These are phyloP conservation scores for Salix dunnii DNA, from an alignment of 345 rosid species.

Conservation along the genomic window DNA sequence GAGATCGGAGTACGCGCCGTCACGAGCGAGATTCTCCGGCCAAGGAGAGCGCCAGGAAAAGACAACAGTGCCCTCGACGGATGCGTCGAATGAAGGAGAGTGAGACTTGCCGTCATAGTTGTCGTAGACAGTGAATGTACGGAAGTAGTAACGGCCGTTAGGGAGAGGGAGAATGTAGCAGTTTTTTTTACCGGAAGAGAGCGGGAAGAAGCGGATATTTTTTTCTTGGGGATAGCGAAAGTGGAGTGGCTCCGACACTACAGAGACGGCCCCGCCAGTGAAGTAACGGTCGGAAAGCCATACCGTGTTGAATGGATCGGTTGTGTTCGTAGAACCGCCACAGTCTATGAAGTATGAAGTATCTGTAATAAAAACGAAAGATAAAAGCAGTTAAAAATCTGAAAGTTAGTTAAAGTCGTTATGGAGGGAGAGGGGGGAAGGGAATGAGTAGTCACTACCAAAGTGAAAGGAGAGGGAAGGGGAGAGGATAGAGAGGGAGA, in stretches of 20 bases:
- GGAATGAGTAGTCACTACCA: conserved; percentile 2
- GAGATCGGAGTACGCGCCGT: conserved; percentile 94
- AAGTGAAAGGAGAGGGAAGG: conserved; percentile 1
- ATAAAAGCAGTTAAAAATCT: neutral
- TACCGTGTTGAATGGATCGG: conserved; percentile 63
- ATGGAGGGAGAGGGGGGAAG: neutral
- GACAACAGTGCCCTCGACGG: conserved; percentile 86
- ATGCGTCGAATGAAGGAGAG: conserved; percentile 78
- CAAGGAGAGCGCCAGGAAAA: conserved; percentile 96
- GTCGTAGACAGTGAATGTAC: conserved; percentile 95
- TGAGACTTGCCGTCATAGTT: conserved; percentile 90
- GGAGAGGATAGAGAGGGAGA: neutral
- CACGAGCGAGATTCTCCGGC: conserved; percentile 52
- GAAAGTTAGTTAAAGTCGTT: neutral
- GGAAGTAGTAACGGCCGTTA: conserved; percentile 71
- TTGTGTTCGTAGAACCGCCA: conserved; percentile 52
- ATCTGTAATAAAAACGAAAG: conserved; percentile 34
- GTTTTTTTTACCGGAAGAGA: conserved; percentile 88
- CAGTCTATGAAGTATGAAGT: conserved; percentile 73
- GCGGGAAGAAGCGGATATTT: conserved; percentile 82
- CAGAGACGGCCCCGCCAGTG: conserved; percentile 64
- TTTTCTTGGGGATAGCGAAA: conserved; percentile 66
- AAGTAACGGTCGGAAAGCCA: conserved; percentile 82
- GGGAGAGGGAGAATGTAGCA: conserved; percentile 86
- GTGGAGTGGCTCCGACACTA: conserved; percentile 86